phyloP scores from a whole-genome alignment of 169 alveolate species.

The Eimeria zaria region DNA sequence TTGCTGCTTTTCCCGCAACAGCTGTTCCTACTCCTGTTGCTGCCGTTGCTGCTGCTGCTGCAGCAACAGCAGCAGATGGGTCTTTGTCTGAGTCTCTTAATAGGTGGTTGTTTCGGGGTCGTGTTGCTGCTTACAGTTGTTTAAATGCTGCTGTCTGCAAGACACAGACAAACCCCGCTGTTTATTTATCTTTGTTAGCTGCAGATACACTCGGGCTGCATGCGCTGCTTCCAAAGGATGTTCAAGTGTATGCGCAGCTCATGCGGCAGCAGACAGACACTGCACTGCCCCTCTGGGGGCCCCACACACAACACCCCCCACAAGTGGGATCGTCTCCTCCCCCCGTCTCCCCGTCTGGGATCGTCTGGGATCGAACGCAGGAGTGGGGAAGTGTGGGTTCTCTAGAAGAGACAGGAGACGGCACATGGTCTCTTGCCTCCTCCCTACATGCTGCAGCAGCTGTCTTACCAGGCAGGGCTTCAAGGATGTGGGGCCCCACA shows the following conservation, averaged over 20 bases:
- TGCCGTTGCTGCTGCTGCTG: not conserved
- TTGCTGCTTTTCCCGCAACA: not conserved
- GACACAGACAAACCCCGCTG: conserved; percentile 5
- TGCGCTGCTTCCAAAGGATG: not conserved
- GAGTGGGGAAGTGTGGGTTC: conserved; percentile 1
- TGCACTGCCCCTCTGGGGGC: conserved; percentile 24
- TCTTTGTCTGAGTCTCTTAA: not conserved
- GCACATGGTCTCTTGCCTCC: not conserved
- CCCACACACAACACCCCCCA: not conserved
- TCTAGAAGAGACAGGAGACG: not conserved
- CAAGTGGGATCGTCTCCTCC: not conserved
- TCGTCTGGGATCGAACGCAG: not conserved
- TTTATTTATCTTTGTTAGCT: not conserved
- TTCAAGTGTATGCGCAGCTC: conserved; percentile 14
- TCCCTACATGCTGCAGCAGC: not conserved
- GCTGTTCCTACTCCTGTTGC: too few relatives aligned
- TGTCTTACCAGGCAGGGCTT: not conserved
- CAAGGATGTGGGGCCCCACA: too few relatives aligned
- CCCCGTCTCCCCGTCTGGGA: not conserved
- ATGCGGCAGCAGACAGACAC: conserved; percentile 12
- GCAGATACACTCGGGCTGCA: not conserved
- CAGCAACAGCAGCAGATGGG: not conserved
- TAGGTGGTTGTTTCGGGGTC: not conserved
- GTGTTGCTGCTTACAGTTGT: conserved; percentile 8
- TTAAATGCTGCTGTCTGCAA: conserved; percentile 36